phyloP scores from a whole-genome alignment of 2,329 filamentous ascomycete species.

The Ophiocordyceps sinensis region DNA sequence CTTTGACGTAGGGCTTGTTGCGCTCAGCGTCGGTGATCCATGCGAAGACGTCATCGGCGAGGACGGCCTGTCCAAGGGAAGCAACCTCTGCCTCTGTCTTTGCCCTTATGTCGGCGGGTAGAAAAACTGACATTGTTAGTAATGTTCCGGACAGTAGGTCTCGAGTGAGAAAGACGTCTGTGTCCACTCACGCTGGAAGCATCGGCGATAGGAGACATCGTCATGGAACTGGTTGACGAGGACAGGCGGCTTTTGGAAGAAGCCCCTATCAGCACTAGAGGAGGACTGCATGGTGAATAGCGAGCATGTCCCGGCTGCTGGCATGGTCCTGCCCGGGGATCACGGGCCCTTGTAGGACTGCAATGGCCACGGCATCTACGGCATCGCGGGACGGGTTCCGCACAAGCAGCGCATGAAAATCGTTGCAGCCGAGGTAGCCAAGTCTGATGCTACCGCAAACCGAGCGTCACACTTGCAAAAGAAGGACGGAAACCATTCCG shows the following conservation, averaged over 20 bases:
- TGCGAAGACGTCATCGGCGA: constrained; percentile 38
- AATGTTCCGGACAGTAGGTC: background rate
- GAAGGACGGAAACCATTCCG: too few relatives aligned
- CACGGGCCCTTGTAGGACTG: background rate
- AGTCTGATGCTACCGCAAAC: too few relatives aligned
- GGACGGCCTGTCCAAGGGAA: constrained; percentile 34
- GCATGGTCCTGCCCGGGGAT: background rate
- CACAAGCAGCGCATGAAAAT: too few relatives aligned
- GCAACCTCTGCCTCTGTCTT: constrained; percentile 28
- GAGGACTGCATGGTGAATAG: constrained; percentile 24
- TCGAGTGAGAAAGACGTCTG: background rate
- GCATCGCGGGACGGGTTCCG: too few relatives aligned
- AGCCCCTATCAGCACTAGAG: constrained; percentile 32
- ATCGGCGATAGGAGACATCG: constrained; percentile 35
- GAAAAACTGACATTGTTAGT: constrained; percentile 26
- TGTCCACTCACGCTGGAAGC: constrained; percentile 30
- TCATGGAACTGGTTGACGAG: constrained; percentile 42
- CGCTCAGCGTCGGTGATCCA: constrained; percentile 50
- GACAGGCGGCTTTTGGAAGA: constrained; percentile 38
- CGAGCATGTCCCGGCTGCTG: background rate
- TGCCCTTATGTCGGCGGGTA: constrained; percentile 24
- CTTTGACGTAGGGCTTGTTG: constrained; percentile 45
- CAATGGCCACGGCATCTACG: background rate
- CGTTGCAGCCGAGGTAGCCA: too few relatives aligned
- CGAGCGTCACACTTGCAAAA: too few relatives aligned